Base-by-base conservation (phyloP, 140 eudicot species). In the Senecio squalidus region DNA sequence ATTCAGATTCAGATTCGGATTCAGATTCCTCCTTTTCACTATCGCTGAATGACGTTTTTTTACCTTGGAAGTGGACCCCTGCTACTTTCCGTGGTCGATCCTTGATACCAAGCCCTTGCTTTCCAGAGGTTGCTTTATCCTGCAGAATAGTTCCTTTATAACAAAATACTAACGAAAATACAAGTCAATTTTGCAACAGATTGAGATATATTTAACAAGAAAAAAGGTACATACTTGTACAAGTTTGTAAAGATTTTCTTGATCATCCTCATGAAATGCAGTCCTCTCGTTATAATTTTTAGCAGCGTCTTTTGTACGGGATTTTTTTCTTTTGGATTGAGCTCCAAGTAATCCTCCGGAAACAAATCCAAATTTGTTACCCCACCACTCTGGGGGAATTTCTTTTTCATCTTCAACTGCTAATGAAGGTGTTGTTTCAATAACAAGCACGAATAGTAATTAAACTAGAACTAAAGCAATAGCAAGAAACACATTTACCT, bases 81-180 rank as follows among this genome's bases (percentile, higher is more conserved):
- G 88, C 94, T 51, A 86, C 73, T 68, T 91, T 91, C 66, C 79
- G 78, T 15, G 91, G 83, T 30, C 92, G 78, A 61, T 81, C 98
- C 64, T 81, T 86, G 24, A 91, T 86, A 24, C 98, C 98, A 50
- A 91, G 95, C 33, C 96, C 98, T 57, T 86, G 96, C 70, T 86
- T 86, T 45, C 96, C 96, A 68, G 96, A 52, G 38, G 98, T 91
- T 24, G 94, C 92, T 75, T 79, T 87, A 70, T 87, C 83, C 98
- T 92, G 79, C 70, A 74, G 23, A 55, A 13, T 6, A 30, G 3
- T 1, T 22, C 1, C 15, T 22, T 49, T 11, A 22, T 24, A 24
- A 5, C 2, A n/a, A 7, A 21, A 18, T 47, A 22, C 50, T 44
- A 39, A n/a, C 39, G 48, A 10, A 34, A 11, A 22, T 29, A 54